Conservation (phyloP, 2,329 filamentous ascomycete species). For the Neofusicoccum sp. region DNA sequence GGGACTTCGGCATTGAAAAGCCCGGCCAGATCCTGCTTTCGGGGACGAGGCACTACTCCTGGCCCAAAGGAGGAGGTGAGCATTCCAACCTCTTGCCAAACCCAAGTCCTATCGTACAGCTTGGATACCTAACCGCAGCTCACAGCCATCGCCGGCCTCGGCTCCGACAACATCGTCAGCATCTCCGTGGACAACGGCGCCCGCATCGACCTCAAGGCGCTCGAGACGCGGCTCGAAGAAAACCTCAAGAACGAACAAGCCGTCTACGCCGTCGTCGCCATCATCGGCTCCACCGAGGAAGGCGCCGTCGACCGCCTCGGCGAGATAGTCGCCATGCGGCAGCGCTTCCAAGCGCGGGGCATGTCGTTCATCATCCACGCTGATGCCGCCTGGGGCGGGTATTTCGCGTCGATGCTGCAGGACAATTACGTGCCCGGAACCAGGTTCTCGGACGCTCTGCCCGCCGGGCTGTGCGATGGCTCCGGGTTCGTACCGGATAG, state of each 20-base stretch:
- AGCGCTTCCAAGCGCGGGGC: slow-evolving; percentile 45
- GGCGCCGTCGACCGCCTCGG: slow-evolving; percentile 49
- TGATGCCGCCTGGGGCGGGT: slow-evolving; percentile 56
- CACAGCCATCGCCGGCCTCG: slow-evolving; percentile 49
- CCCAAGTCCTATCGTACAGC: background rate
- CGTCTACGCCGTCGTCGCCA: slow-evolving; percentile 49
- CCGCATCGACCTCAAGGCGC: slow-evolving; percentile 39
- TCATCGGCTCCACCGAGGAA: slow-evolving; percentile 54
- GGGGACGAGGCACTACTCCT: slow-evolving; percentile 53
- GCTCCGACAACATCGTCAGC: slow-evolving; percentile 46
- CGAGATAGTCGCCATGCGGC: slow-evolving; percentile 43
- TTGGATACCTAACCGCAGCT: background rate
- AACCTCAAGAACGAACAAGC: slow-evolving; percentile 33
- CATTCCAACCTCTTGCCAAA: background rate
- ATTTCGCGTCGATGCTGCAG: slow-evolving; percentile 51
- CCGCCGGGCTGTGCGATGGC: slow-evolving; percentile 30
- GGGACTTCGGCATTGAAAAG: slow-evolving; percentile 34
- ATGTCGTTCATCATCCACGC: slow-evolving; percentile 52
- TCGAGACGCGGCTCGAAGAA: slow-evolving; percentile 37
- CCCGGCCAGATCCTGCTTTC: slow-evolving; percentile 42
- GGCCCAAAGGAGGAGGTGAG: slow-evolving; percentile 53
- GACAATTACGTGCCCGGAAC: slow-evolving; percentile 32
- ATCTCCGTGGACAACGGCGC: slow-evolving; percentile 46
- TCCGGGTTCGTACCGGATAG: slow-evolving; percentile 42
- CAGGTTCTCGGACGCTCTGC: slow-evolving; percentile 26